phyloP scores from a whole-genome alignment of 2,329 filamentous ascomycete genomes.

The Colletotrichum sp. region DNA sequence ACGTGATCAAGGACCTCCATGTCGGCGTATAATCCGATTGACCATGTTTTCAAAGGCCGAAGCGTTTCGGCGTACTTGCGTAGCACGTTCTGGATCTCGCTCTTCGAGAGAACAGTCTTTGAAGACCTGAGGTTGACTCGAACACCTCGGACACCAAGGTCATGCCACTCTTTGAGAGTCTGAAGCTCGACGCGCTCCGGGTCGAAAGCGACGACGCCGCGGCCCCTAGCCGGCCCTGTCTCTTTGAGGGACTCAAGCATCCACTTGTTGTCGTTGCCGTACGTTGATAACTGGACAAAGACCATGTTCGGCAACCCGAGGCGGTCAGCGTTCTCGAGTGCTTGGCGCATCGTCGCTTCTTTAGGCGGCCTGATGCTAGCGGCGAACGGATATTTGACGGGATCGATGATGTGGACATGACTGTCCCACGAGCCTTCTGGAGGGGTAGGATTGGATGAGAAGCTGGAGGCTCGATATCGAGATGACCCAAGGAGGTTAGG shows the following conservation, averaged over 20 bases:
- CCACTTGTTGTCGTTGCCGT: neutral
- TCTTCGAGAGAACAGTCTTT: neutral
- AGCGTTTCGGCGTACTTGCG: neutral
- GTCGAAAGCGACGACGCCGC: neutral
- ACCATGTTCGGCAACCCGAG: neutral
- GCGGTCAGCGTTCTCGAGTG: accelerated
- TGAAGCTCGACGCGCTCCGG: neutral
- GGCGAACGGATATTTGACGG: neutral
- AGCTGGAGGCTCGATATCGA: neutral
- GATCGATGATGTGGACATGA: neutral
- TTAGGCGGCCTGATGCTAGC: neutral
- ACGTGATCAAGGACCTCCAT: neutral
- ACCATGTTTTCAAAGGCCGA: neutral
- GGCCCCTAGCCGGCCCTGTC: accelerated
- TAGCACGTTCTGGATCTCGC: accelerated
- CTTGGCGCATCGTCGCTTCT: neutral
- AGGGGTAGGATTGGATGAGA: accelerated
- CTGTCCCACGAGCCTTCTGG: neutral
- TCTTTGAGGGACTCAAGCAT: neutral
- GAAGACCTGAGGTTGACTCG: neutral
- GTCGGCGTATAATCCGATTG: neutral
- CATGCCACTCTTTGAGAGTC: neutral
- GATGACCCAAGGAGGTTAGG: accelerated
- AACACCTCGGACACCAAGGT: neutral
- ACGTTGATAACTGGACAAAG: neutral